These are phyloP conservation scores for Drechmeria coniospora DNA, from an alignment of 2,329 filamentous ascomycete genomes.

Conservation along the genomic window DNA sequence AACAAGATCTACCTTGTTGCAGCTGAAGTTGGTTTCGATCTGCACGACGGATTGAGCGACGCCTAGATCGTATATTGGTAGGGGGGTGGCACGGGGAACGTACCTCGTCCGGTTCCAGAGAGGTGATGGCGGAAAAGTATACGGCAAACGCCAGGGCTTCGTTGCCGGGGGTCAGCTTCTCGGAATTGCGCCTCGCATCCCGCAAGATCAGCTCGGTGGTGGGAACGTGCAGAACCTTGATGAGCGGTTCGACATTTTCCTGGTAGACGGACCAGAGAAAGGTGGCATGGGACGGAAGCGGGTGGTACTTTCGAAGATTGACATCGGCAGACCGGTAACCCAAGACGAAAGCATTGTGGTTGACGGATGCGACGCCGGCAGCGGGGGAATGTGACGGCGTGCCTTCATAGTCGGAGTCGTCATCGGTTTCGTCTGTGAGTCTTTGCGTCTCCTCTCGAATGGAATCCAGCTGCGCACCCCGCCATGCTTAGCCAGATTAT, in stretches of 20 bases:
- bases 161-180: slow-evolving; percentile 37
- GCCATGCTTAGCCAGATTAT: no score
- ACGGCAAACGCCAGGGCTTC: slow-evolving; percentile 51
- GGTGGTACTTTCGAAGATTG: slow-evolving; percentile 49
- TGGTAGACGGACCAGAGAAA: slow-evolving; percentile 57
- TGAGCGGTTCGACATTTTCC: slow-evolving; percentile 58
- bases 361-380: slow-evolving; percentile 17
- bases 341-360: slow-evolving; percentile 58
- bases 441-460: slow-evolving; percentile 34
- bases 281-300: slow-evolving; percentile 46
- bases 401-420: slow-evolving; percentile 46
- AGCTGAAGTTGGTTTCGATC: slow-evolving; percentile 24
- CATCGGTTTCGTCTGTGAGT: slow-evolving; percentile 27
- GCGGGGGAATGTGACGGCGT: slow-evolving; percentile 28
- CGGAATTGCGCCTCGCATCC: slow-evolving; percentile 42
- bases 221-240: slow-evolving; percentile 58
- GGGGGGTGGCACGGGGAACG: slow-evolving; percentile 2
- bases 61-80: not conserved
- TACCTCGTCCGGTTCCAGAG: slow-evolving; percentile 45
- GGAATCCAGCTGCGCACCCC: slow-evolving; percentile 16
- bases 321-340: slow-evolving; percentile 58
- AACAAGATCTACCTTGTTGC: slow-evolving; percentile 27
- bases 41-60: slow-evolving; percentile 3
- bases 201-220: slow-evolving; percentile 47
- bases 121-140: slow-evolving; percentile 42